A percentile compares a stretch with the other conserved stretches of the same genome.
Conservation (phyloP, 345 rosid genomes). For the Gossypium ekmanianum region DNA sequence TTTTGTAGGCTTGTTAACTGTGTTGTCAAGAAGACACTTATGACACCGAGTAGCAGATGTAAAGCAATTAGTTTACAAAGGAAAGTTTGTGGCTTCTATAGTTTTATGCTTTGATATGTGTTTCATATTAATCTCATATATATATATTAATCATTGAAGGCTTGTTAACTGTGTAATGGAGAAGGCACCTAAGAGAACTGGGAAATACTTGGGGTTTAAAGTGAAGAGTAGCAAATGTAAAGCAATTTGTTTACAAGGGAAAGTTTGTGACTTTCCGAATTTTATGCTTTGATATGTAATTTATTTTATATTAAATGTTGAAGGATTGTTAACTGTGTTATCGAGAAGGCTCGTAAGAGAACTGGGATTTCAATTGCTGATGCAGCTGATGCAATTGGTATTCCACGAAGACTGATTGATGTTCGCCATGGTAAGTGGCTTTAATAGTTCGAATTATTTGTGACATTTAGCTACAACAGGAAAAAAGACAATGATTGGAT, state of each 20-base stretch:
- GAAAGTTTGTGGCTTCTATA: too few relatives aligned
- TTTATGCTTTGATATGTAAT: neutral
- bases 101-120: too few relatives aligned
- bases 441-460: neutral
- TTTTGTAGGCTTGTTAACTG: slow-evolving; percentile 78
- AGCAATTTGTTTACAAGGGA: neutral
- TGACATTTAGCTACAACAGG: neutral
- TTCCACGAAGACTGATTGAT: slow-evolving; percentile 83
- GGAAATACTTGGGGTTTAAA: neutral
- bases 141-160: too few relatives aligned
- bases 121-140: too few relatives aligned
- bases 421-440: slow-evolving; percentile 80
- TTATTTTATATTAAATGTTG: slow-evolving; percentile 5
- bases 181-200: slow-evolving; percentile 27
- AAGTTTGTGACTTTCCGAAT: neutral
- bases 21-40: slow-evolving; percentile 77
- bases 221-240: too few relatives aligned
- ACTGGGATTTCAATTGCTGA: slow-evolving; percentile 70
- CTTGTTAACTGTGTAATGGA: too few relatives aligned
- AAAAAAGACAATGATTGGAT: neutral
- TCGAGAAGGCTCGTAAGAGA: slow-evolving; percentile 78
- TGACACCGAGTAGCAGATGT: too few relatives aligned
- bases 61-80: too few relatives aligned
- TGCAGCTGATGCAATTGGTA: slow-evolving; percentile 76
- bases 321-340: slow-evolving; percentile 91